Evolutionary conservation across 1,139 yeast species (phyloP).

Genomic region (Suhomyces bribrorum): DNA sequence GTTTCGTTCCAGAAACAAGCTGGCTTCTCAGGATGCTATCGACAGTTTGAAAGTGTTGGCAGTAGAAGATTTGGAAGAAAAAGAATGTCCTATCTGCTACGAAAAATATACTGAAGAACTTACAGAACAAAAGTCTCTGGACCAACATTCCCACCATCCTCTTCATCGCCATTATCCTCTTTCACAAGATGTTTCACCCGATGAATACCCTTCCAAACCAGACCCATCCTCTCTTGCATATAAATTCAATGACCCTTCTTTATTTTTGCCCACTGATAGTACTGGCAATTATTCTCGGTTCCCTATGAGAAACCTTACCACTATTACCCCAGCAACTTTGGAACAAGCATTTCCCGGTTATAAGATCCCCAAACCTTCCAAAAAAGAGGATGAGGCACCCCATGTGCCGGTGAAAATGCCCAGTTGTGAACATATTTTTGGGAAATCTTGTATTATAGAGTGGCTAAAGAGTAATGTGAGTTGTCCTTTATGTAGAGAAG

Average conservation of each 20-base stretch:
- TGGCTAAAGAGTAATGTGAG: constrained; percentile 45
- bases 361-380: constrained; percentile 14
- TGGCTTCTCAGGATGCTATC: constrained; percentile 46
- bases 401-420: constrained; percentile 50
- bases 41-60: constrained; percentile 34
- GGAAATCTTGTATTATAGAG: constrained; percentile 44
- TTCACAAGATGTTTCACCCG: not conserved
- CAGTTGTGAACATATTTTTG: constrained; percentile 44
- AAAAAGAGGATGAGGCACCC: constrained; percentile 21
- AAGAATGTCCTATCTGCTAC: constrained; percentile 48
- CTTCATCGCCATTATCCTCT: no score
- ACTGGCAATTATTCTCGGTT: constrained; percentile 34
- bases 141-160: not conserved
- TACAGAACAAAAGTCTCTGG: not conserved
- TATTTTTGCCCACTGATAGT: constrained; percentile 42
- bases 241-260: constrained; percentile 38
- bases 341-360: constrained; percentile 39
- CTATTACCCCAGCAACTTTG: constrained; percentile 24
- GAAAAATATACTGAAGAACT: constrained; percentile 25
- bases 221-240: constrained; percentile 1
- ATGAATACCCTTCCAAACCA: not conserved
- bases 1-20: constrained; percentile 23
- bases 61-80: constrained; percentile 19
- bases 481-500: constrained; percentile 50
- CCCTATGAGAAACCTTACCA: constrained; percentile 33